These are phyloP conservation scores for Russula brevipes DNA, from an alignment of 768 basidiomycete genomes.

Conservation along the genomic window DNA sequence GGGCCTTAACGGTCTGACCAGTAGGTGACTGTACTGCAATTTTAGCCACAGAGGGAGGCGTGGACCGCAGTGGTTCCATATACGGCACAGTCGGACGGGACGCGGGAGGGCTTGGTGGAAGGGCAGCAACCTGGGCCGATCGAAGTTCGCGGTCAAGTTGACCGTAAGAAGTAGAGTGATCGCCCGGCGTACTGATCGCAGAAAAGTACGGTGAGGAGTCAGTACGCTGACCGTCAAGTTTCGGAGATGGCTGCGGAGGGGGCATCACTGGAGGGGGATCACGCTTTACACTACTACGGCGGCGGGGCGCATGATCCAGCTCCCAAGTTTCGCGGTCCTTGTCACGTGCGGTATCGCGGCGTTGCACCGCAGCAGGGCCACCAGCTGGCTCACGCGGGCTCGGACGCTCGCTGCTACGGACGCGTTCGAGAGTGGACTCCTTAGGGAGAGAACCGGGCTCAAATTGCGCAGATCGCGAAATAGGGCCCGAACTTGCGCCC, in stretches of 20 bases:
- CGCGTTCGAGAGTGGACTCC: constrained; percentile 21
- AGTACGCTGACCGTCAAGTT: constrained; percentile 13
- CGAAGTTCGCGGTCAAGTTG: constrained; percentile 23
- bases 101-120: constrained; percentile 17
- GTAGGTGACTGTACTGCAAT: constrained; percentile 21
- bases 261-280: constrained; percentile 11
- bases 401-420: constrained; percentile 16
- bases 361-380: neutral
- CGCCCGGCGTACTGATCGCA: constrained; percentile 16
- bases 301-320: constrained; percentile 12
- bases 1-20: constrained; percentile 17
- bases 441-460: constrained; percentile 23
- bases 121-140: constrained; percentile 14
- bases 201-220: constrained; percentile 23
- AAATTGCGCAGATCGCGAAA: constrained; percentile 18
- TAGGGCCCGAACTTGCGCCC: constrained; percentile 17
- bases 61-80: constrained; percentile 18
- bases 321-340: constrained; percentile 19
- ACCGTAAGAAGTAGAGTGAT: constrained; percentile 12
- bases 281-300: constrained; percentile 23
- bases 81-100: constrained; percentile 16
- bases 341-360: constrained; percentile 21
- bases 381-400: constrained; percentile 18
- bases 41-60: constrained; percentile 16
- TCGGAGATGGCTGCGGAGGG: constrained; percentile 15